These are phyloP conservation scores for Ceratocystis harringtonii DNA, from an alignment of 2,329 filamentous ascomycete genomes.

Conservation along the genomic window DNA sequence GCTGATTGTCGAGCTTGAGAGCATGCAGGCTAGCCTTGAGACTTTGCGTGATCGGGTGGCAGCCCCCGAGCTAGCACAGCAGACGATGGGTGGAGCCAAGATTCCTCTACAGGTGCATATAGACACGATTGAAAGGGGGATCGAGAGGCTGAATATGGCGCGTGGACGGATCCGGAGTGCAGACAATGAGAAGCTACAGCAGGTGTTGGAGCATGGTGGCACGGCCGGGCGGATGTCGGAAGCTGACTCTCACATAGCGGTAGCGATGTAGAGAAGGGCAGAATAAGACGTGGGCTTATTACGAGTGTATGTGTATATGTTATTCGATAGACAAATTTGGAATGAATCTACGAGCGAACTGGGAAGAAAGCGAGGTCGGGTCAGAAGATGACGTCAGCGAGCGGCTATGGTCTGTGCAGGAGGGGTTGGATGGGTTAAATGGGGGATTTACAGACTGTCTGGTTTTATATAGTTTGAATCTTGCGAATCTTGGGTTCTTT, in stretches of 20 bases:
- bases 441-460: neutral
- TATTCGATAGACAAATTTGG: constrained; percentile 8
- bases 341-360: constrained; percentile 3
- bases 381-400: neutral
- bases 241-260: neutral
- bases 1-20: constrained; percentile 57
- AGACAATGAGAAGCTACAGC: constrained; percentile 43
- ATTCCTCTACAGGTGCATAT: constrained; percentile 61
- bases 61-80: constrained; percentile 45
- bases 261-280: neutral
- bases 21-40: constrained; percentile 54
- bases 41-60: constrained; percentile 58
- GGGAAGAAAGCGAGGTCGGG: neutral
- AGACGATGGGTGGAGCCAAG: constrained; percentile 24
- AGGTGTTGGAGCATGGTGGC: constrained; percentile 34
- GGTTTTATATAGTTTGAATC: neutral
- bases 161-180: constrained; percentile 42
- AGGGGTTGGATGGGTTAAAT: neutral
- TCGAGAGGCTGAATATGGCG: constrained; percentile 54
- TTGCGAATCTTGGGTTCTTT: neutral
- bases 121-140: constrained; percentile 55
- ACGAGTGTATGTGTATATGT: constrained; percentile 2
- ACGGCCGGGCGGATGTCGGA: constrained; percentile 19
- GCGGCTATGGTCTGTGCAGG: neutral
- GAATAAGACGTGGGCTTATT: neutral